phyloP scores from a whole-genome alignment of 768 basidiomycete genomes.

The Hygrophorus russula region DNA sequence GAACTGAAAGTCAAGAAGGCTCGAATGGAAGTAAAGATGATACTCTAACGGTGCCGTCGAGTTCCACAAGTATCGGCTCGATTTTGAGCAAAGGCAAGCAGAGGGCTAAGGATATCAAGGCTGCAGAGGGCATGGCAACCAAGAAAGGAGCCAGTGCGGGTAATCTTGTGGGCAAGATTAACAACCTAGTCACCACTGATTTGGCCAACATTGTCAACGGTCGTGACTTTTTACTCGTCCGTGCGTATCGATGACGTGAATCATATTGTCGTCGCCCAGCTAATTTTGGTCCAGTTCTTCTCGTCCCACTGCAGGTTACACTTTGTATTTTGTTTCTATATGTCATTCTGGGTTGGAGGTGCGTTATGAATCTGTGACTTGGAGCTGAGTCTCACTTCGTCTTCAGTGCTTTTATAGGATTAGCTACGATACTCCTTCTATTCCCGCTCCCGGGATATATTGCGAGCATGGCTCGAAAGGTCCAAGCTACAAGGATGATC shows the following conservation, averaged over 20 bases:
- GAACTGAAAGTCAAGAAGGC: no score
- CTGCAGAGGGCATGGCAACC: not conserved
- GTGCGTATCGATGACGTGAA: constrained; percentile 7
- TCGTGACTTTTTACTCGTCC: constrained; percentile 21
- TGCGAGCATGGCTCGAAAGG: constrained; percentile 31
- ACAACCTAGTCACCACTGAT: constrained; percentile 66
- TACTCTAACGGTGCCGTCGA: not conserved
- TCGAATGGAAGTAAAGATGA: not conserved
- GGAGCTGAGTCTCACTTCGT: constrained; percentile 1
- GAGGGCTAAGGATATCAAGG: not conserved
- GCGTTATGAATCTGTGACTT: constrained; percentile 3
- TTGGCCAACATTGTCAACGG: constrained; percentile 24
- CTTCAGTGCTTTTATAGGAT: constrained; percentile 43
- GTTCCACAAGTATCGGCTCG: not conserved
- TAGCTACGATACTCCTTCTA: constrained; percentile 36
- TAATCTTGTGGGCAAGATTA: constrained; percentile 65
- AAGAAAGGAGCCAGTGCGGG: constrained; percentile 11
- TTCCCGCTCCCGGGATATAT: constrained; percentile 50
- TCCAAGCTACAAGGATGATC: constrained; percentile 39
- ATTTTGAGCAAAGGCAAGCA: not conserved
- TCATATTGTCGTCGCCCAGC: not conserved
- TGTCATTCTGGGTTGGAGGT: constrained; percentile 38
- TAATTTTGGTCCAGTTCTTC: constrained; percentile 16
- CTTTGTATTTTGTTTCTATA: constrained; percentile 34
- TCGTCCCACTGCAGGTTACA: constrained; percentile 29